Percentiles rank a stretch among this genome's conserved stretches.
Evolutionary conservation across 2,329 filamentous ascomycete genomes (phyloP).

Genomic region (Cadophora sp.): DNA sequence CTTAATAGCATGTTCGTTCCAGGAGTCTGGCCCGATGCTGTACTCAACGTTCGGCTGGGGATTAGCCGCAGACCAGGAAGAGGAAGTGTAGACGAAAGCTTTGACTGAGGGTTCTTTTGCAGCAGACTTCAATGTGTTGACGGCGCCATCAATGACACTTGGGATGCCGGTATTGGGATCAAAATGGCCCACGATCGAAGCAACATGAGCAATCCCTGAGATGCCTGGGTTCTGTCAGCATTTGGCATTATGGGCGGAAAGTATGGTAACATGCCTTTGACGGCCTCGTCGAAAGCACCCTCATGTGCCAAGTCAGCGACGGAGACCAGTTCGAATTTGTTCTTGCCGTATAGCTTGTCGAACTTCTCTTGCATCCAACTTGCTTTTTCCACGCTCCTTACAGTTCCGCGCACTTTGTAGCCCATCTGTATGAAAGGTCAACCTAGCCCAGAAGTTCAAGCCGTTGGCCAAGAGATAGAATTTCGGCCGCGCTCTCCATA

Average conservation of each 20-base stretch:
- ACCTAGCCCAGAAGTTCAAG: neutral
- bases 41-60: constrained; percentile 35
- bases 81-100: constrained; percentile 50
- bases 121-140: constrained; percentile 47
- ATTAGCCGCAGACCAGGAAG: constrained; percentile 39
- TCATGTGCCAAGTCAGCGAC: constrained; percentile 46
- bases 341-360: constrained; percentile 45
- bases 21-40: constrained; percentile 42
- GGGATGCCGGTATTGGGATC: constrained; percentile 52
- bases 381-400: constrained; percentile 47
- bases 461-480: too few relatives aligned
- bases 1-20: constrained; percentile 47
- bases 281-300: constrained; percentile 37
- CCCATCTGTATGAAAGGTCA: constrained; percentile 38
- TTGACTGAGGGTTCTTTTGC: constrained; percentile 46
- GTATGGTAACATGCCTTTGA: constrained; percentile 31
- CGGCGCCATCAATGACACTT: constrained; percentile 41
- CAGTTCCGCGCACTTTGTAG: constrained; percentile 54
- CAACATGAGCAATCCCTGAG: constrained; percentile 49
- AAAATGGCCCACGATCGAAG: constrained; percentile 46
- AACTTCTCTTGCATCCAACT: constrained; percentile 45
- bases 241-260: neutral
- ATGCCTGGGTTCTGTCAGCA: constrained; percentile 30
- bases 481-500: neutral
- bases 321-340: constrained; percentile 46